Evolutionary conservation across 139 green algal genomes (phyloP).

Genomic region (Klebsormidium nitens): DNA sequence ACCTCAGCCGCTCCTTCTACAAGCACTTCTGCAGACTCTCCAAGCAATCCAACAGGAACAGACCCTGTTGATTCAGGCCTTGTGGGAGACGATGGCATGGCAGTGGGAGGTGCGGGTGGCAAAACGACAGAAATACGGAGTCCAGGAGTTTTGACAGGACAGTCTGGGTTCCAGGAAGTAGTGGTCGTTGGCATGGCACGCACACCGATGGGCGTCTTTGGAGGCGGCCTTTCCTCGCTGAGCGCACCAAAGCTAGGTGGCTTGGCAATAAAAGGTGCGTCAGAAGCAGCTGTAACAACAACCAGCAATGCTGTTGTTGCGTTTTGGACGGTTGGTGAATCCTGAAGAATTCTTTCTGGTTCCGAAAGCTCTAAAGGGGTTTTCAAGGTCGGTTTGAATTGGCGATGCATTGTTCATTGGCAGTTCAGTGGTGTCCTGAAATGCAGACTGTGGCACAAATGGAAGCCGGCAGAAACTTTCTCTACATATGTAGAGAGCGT

Average conservation of each 20-base stretch:
- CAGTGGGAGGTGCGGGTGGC: too few relatives aligned
- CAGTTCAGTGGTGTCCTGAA: not conserved
- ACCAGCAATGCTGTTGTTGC: not conserved
- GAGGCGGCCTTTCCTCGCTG: slow-evolving; percentile 55
- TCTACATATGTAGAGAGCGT: not conserved
- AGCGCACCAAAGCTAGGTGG: slow-evolving; percentile 63
- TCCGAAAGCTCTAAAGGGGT: not conserved
- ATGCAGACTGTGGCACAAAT: not conserved
- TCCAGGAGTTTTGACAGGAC: not conserved
- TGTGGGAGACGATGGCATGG: too few relatives aligned
- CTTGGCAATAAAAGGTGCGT: slow-evolving; percentile 59
- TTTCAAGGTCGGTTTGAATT: not conserved
- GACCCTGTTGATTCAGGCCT: too few relatives aligned
- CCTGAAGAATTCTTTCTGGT: not conserved
- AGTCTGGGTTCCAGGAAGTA: slow-evolving; percentile 3
- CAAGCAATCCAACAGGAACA: too few relatives aligned
- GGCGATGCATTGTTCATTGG: too few relatives aligned
- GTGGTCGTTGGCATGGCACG: slow-evolving; percentile 52
- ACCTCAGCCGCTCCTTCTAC: too few relatives aligned
- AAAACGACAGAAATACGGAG: slow-evolving; percentile 1
- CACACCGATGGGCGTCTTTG: slow-evolving; percentile 68
- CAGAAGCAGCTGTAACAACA: not conserved
- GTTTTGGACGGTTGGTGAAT: not conserved
- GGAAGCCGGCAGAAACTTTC: too few relatives aligned
- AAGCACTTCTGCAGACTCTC: too few relatives aligned